phyloP scores from a whole-genome alignment of 371 early-diverging fungal genomes.

The Basidiobolus meristosporus region DNA sequence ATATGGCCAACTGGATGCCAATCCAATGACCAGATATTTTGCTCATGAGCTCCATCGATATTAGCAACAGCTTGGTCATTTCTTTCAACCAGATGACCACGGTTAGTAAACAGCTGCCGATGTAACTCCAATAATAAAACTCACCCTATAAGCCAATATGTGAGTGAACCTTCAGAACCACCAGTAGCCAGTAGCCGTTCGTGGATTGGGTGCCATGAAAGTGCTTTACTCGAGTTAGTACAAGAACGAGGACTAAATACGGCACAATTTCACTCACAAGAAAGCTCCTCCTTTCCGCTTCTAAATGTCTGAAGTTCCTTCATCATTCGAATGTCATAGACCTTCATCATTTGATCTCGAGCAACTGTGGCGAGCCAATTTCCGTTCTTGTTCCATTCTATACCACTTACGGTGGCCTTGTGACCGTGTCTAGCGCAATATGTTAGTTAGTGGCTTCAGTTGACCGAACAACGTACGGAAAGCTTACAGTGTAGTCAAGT shows the following conservation, averaged over 20 bases:
- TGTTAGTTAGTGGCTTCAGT: constrained; percentile 1
- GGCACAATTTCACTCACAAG: constrained; percentile 28
- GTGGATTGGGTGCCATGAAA: constrained; percentile 91
- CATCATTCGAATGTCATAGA: constrained; percentile 94
- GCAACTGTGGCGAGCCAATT: constrained; percentile 93
- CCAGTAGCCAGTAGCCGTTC: constrained; percentile 88
- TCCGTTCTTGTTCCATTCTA: constrained; percentile 95
- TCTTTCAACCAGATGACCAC: constrained; percentile 5
- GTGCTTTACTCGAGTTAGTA: constrained; percentile 19
- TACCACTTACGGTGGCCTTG: constrained; percentile 85
- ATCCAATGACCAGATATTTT: constrained; percentile 94
- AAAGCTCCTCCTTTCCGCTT: constrained; percentile 90
- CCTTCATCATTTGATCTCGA: constrained; percentile 88
- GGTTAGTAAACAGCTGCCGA: constrained; percentile 1
- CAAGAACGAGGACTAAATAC: background rate
- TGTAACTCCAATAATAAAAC: no score
- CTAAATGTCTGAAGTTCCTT: constrained; percentile 83
- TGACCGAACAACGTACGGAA: background rate
- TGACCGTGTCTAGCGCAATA: constrained; percentile 69
- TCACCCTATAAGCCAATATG: constrained; percentile 82
- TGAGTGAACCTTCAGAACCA: constrained; percentile 84
- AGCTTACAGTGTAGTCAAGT: constrained; percentile 74
- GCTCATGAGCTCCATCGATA: constrained; percentile 85
- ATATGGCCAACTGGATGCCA: constrained; percentile 99
- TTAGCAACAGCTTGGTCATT: constrained; percentile 40